Base-by-base conservation (phyloP, 2,329 filamentous ascomycete species). In the Calycina herbarum region DNA sequence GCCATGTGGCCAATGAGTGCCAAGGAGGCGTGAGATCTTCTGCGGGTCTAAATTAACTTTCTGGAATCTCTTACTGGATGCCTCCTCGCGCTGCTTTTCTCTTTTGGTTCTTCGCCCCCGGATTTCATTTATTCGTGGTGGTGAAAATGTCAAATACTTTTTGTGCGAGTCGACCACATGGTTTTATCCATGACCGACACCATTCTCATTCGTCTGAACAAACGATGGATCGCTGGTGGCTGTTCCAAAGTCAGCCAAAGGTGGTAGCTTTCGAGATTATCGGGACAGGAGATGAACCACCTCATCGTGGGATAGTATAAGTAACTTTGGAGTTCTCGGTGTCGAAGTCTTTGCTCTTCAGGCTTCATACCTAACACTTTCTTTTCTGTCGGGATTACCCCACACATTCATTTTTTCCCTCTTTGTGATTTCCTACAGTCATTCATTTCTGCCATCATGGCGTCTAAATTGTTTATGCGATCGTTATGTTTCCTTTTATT, bases 401-500 rank as follows among this genome's bases (percentile, higher is more conserved):
- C n/a, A 15, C 13, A 40, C 38, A 40, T 40, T 40, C 38, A 15
- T 40, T 48, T 48, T 48, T 10, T 24, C n/a, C 4, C 31, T 48
- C 42, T 20, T 48, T 20, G 15, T 20, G 45, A 48, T n/a, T 48
- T 48, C 45, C 45, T 24, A 48, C 20, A 24, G 17, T 24, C 45
- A 24, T 48, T 48, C 45, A 10, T 48, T 48, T 48, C 24, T 48
- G 45, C 45, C 45, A 48, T 48, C n/a, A 48, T 48, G 45, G 45
- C n/a, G 45, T 24, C 45, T n/a, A 48, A 24, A n/a, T 7, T 48
- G 6, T 48, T 48, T 24, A 48, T 48, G 45, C 45, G 45, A 10
- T 48, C 45, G 45, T 48, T 48, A 4, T 48, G 45, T 48, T 48
- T 48, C 20, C 45, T 48, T 48, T 48, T 48, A 48, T 48, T 48